Conservation (phyloP, 768 basidiomycete species). For the Pulveroboletus frians region DNA sequence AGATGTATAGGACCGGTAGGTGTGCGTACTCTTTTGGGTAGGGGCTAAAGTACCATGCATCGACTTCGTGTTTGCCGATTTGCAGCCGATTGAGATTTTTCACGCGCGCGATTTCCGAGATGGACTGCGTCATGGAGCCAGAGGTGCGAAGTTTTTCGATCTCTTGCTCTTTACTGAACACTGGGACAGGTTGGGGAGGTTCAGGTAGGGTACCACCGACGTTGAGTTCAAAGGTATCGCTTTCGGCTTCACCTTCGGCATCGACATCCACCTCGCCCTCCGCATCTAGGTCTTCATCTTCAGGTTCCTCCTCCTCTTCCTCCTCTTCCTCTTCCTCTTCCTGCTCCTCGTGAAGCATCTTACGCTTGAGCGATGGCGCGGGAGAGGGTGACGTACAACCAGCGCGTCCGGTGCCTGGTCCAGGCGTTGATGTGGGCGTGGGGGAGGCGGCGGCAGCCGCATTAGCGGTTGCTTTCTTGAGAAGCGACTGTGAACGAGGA, state of each 20-base stretch:
- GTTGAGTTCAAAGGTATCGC: constrained; percentile 66
- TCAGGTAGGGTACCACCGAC: constrained; percentile 43
- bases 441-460: constrained; percentile 61
- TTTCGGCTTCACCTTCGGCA: constrained; percentile 40
- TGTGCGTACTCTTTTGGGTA: constrained; percentile 99
- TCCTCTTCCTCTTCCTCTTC: constrained; percentile 54
- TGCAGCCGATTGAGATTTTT: constrained; percentile 97
- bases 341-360: constrained; percentile 55
- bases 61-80: constrained; percentile 94
- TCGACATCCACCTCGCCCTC: constrained; percentile 52
- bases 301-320: constrained; percentile 52
- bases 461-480: constrained; percentile 68
- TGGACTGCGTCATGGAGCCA: constrained; percentile 98
- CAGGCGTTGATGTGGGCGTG: constrained; percentile 48
- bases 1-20: constrained; percentile 90
- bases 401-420: constrained; percentile 27
- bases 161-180: constrained; percentile 96
- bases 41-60: constrained; percentile 99
- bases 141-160: constrained; percentile 97
- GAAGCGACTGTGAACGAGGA: constrained; percentile 50
- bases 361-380: constrained; percentile 61
- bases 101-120: constrained; percentile 95
- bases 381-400: constrained; percentile 54
- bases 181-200: constrained; percentile 46
- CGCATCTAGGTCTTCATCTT: constrained; percentile 40